Base-by-base conservation (phyloP, 495 filamentous ascomycete species). In the Astrocystis sublimbata region DNA sequence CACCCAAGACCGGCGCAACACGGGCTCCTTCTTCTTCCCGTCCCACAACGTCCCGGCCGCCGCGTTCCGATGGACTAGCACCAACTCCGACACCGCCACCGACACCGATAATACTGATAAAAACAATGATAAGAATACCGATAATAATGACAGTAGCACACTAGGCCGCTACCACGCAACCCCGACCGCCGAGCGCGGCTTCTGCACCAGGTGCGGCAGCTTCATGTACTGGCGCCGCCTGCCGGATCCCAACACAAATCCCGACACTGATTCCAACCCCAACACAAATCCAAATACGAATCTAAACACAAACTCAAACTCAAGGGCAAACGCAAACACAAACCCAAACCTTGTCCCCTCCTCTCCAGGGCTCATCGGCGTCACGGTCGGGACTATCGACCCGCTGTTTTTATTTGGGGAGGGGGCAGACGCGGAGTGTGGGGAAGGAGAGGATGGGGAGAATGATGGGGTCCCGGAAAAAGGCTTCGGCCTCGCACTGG, bases 1-100 rank as follows among this genome's bases (percentile, higher is more conserved):
- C 63, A 79, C 72, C 41, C 74, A 77, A 58, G 74, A 72, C 62
- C 71, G 76, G 51, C 68, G 67, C 35, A 71, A 72, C 49, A 74
- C 74, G 5, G 71, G 69, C 26, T 38, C 66, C n/a, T 54, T 78
- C 52, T 72, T 76, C 67, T 71, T 73, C 60, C 24, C 65, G 21
- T 62, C 61, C 23, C 74, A 76, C 60, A 52, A 65, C 45, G 19
- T 38, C 0, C 62, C 65, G 6, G 40, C 57, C 2, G 65, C 54
- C 7, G 30, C 60, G 15, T 69, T 76, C 58, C 61, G 33, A 13
- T 70, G 67, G 57, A 65, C 66, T 1, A 61, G 57, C 15, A 9
- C 59, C 19, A 62, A 65, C 9, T 12, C 64, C 12, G 28, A 33
- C 17, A 63, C n/a, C n/a, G n/a, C n/a, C n/a, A n/a, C n/a, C n/a